Evolutionary conservation across 2,329 filamentous ascomycete species (phyloP).

Genomic region (Sclerotinia minor): DNA sequence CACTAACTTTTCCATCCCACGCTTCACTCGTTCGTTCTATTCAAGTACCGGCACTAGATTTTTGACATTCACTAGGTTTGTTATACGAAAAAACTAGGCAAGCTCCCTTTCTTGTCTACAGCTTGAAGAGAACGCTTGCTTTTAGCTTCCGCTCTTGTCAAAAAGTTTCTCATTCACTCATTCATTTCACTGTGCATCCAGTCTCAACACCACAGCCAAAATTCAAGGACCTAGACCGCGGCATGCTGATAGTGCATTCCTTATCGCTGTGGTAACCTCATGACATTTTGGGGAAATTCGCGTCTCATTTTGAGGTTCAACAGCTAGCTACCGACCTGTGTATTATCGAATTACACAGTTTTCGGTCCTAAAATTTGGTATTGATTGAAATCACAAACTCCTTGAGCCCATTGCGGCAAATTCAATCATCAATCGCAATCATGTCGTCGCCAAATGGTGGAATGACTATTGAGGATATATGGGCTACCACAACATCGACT

Average conservation of each 20-base stretch:
- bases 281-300: background rate
- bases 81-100: background rate
- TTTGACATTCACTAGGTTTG: too few species aligned
- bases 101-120: background rate
- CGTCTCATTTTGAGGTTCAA: background rate
- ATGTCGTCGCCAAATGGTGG: slow-evolving; percentile 33
- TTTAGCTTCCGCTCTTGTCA: background rate
- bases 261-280: background rate
- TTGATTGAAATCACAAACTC: background rate
- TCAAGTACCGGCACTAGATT: too few species aligned
- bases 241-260: slow-evolving; percentile 7
- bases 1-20: background rate
- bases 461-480: slow-evolving; percentile 40
- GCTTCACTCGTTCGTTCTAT: background rate
- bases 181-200: background rate
- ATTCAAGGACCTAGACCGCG: background rate
- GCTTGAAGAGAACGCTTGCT: background rate
- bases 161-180: background rate
- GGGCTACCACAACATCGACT: slow-evolving; percentile 33
- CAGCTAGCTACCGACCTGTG: background rate
- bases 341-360: background rate
- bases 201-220: background rate
- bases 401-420: slow-evolving; percentile 14
- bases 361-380: background rate
- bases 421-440: background rate